These are phyloP conservation scores for Corymbia maculata DNA, from an alignment of 345 rosid genomes.

Conservation along the genomic window DNA sequence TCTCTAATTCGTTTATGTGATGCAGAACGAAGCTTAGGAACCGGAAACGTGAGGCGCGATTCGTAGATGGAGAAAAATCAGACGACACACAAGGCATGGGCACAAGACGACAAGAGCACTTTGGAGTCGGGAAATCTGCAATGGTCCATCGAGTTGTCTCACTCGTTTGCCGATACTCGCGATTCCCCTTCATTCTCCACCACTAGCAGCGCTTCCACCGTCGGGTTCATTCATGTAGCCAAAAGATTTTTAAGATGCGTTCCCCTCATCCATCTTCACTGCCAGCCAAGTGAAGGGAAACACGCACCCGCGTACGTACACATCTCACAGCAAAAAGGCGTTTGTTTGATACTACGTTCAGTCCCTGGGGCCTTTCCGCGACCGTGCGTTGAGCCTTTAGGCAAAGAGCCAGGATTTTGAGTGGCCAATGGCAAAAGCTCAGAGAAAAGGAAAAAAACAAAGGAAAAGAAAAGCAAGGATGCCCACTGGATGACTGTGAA, in stretches of 20 bases:
- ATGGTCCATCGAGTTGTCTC: neutral
- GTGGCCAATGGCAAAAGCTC: conserved; percentile 17
- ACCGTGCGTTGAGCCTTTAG: neutral
- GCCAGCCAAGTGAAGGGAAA: neutral
- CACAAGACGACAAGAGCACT: neutral
- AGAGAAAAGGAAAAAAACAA: neutral
- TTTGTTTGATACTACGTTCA: conserved; percentile 6
- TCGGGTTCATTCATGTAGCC: neutral
- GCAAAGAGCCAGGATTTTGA: conserved; percentile 2
- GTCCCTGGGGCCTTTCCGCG: neutral
- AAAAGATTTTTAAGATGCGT: neutral
- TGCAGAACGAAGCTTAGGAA: neutral
- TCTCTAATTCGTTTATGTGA: neutral
- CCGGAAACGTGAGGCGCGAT: neutral
- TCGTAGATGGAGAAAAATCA: neutral
- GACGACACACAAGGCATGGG: neutral
- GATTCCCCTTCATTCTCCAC: neutral
- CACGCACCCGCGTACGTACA: neutral
- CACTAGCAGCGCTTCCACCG: neutral
- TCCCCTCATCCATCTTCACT: neutral
- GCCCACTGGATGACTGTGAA: neutral
- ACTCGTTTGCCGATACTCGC: neutral
- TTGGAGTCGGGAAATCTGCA: neutral
- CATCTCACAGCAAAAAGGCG: neutral
- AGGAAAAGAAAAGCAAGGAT: neutral